phyloP scores from a whole-genome alignment of 139 green algal species.

The Micractinium sp. region DNA sequence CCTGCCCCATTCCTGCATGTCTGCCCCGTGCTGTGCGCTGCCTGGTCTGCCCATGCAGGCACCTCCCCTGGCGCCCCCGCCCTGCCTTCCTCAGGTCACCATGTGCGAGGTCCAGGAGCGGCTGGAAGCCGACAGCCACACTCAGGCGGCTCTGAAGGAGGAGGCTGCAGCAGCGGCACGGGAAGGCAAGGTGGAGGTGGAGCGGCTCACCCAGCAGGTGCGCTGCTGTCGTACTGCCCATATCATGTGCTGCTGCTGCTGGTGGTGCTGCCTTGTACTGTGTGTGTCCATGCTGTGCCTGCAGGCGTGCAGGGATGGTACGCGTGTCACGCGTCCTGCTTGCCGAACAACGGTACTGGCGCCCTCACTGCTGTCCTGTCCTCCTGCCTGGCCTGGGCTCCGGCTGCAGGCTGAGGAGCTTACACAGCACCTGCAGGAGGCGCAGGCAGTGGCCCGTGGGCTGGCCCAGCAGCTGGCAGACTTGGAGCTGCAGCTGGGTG shows the following conservation, averaged over 20 bases:
- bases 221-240: too few relatives aligned
- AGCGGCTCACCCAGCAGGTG: neutral
- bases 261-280: too few relatives aligned
- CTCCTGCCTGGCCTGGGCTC: neutral
- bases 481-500: neutral
- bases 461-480: neutral
- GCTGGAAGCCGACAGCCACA: neutral
- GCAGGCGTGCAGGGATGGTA: too few relatives aligned
- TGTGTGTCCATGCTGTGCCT: neutral
- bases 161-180: neutral
- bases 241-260: too few relatives aligned
- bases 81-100: neutral
- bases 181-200: neutral
- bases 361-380: neutral
- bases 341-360: neutral
- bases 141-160: neutral
- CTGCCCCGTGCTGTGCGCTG: too few relatives aligned
- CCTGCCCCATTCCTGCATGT: too few relatives aligned
- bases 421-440: neutral
- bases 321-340: too few relatives aligned
- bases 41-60: neutral
- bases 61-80: neutral
- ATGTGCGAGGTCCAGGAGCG: neutral
- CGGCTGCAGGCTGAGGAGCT: neutral
- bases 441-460: neutral